Conservation (phyloP, 768 basidiomycete genomes). For the Erythrobasidium yunnanense region DNA sequence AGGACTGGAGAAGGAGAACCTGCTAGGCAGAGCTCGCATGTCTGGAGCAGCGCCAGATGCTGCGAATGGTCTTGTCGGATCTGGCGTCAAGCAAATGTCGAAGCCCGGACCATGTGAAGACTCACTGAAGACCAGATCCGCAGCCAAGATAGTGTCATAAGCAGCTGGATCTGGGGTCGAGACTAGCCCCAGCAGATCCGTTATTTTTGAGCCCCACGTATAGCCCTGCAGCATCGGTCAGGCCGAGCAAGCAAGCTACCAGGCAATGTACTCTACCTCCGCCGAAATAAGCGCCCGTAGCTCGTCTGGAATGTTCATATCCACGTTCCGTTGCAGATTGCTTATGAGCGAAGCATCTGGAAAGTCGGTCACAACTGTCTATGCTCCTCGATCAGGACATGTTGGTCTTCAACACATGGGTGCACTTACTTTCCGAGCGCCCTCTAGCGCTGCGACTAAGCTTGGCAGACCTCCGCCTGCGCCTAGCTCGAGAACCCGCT, state of each 20-base stretch:
- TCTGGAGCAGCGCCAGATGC: slow-evolving; percentile 69
- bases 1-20: slow-evolving; percentile 9
- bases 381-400: not conserved
- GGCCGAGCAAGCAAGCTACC: too few relatives aligned
- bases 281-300: not conserved
- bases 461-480: slow-evolving; percentile 86
- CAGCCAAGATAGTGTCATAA: slow-evolving; percentile 76
- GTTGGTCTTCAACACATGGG: not conserved
- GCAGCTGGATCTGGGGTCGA: too few relatives aligned
- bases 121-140: slow-evolving; percentile 57
- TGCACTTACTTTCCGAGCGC: slow-evolving; percentile 54
- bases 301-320: slow-evolving; percentile 47
- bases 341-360: slow-evolving; percentile 65
- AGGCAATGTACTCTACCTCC: too few relatives aligned
- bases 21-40: slow-evolving; percentile 50
- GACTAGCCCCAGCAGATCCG: slow-evolving; percentile 46
- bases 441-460: slow-evolving; percentile 60
- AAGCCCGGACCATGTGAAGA: not conserved
- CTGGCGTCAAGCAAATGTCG: not conserved
- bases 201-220: slow-evolving; percentile 61
- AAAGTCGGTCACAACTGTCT: slow-evolving; percentile 86
- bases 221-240: slow-evolving; percentile 58
- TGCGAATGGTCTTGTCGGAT: slow-evolving; percentile 41
- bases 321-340: slow-evolving; percentile 63
- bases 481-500: slow-evolving; percentile 69